A percentile compares a stretch with the other conserved stretches of the same genome.
Evolutionary conservation across 257 asterid genomes (phyloP).

Genomic region (Rhazya stricta): DNA sequence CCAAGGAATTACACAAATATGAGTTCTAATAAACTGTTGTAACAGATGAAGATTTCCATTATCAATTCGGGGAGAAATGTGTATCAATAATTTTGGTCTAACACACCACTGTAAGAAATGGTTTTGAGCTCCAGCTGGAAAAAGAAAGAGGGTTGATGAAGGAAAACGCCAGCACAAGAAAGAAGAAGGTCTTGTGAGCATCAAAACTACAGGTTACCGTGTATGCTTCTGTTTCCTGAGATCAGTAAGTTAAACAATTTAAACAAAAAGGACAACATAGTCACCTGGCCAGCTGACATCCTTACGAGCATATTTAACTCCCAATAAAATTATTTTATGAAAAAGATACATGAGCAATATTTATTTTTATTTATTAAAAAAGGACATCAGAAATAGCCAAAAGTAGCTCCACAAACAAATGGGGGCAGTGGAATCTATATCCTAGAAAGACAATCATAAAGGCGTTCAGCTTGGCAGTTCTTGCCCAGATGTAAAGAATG

Average conservation of each 20-base stretch:
- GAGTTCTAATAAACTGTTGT: background rate
- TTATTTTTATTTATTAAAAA: background rate
- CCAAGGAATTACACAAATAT: background rate
- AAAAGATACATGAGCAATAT: background rate
- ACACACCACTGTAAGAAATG: background rate
- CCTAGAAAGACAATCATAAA: background rate
- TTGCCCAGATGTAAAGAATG: background rate
- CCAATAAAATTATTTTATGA: background rate
- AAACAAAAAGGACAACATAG: background rate
- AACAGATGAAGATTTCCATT: background rate
- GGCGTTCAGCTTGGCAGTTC: background rate
- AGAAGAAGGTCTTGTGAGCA: background rate
- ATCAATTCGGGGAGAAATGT: background rate
- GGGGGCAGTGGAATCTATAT: background rate
- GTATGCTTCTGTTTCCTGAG: background rate
- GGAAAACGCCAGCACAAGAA: background rate
- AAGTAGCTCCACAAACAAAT: background rate
- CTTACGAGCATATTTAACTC: background rate
- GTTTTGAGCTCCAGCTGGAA: slow-evolving; percentile 5
- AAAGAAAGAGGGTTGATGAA: background rate
- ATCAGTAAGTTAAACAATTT: background rate
- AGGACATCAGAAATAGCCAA: slow-evolving; percentile 1
- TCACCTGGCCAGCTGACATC: background rate
- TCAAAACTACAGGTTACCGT: background rate
- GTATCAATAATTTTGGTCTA: background rate